phyloP scores from a whole-genome alignment of 768 basidiomycete genomes.

The Suillus subaureus region DNA sequence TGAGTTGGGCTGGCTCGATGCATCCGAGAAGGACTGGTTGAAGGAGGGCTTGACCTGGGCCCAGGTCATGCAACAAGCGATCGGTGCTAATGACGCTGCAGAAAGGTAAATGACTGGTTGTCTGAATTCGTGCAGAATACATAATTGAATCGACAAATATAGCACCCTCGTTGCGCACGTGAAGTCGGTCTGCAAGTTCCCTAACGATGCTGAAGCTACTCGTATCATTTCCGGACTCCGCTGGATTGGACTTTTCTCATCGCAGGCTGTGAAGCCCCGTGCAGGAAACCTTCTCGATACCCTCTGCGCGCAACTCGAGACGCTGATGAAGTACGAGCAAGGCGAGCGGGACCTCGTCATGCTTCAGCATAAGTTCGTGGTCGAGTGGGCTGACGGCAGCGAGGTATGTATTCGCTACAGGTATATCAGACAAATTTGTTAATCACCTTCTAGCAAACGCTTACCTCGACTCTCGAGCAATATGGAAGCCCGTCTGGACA shows the following conservation, averaged over 20 bases:
- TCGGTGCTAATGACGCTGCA: conserved; percentile 63
- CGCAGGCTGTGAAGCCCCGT: conserved; percentile 59
- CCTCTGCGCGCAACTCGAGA: conserved; percentile 88
- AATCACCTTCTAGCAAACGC: conserved; percentile 57
- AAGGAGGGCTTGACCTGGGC: conserved; percentile 77
- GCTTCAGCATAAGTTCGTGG: conserved; percentile 97
- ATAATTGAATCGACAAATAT: conserved; percentile 11
- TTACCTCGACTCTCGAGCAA: conserved; percentile 89
- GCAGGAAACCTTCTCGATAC: conserved; percentile 88
- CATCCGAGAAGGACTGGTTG: conserved; percentile 76
- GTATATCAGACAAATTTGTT: not conserved
- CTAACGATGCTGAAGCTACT: conserved; percentile 63
- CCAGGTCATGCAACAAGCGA: conserved; percentile 75
- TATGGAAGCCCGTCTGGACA: conserved; percentile 81
- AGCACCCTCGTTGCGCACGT: conserved; percentile 77
- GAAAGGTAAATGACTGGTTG: conserved; percentile 57
- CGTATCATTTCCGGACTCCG: conserved; percentile 88
- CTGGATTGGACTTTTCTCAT: conserved; percentile 93
- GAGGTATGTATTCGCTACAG: conserved; percentile 42
- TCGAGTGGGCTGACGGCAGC: conserved; percentile 85
- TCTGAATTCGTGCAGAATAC: conserved; percentile 8
- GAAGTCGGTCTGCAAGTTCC: conserved; percentile 72
- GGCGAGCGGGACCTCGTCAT: conserved; percentile 96
- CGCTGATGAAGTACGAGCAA: conserved; percentile 86
- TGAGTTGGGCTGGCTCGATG: conserved; percentile 84